Base-by-base conservation (phyloP, 2,329 filamentous ascomycete genomes). In the Fusarium sp. region DNA sequence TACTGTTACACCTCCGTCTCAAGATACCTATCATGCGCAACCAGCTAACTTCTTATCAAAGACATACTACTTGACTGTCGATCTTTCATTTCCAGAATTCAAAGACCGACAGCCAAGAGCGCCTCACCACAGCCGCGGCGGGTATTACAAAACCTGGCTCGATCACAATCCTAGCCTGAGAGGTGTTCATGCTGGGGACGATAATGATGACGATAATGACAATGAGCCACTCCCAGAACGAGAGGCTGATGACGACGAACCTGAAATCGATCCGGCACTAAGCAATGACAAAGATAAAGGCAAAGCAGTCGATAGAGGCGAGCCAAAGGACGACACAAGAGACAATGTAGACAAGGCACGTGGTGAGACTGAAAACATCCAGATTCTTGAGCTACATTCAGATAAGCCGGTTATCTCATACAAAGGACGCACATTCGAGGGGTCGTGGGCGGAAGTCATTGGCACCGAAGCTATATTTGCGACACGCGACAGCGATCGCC, bases 301-400 rank as follows among this genome's bases (percentile, higher is more conserved):
- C 18, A 75, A 71, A 30, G 65, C 58, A 10, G 64, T 62, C 39
- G 69, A 74, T 30, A 42, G 68, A 38, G 55, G 36, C 12, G 67
- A 71, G 8, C 42, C 30, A 42, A 63, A 31, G 20, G 59, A 76
- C 12, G 63, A 70, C 6, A 45, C 44, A 42, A 69, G 58, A 36
- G 65, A 75, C 16, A 66, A 67, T 14, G 65, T 65, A 20, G 64
- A 77, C 39, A 75, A 77, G 44, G 26, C 48, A 15, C 54, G 72
- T 30, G 58, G 70, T 22, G 58, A 61, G 22, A 53, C 61, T 18
- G 68, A 75, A 26, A 82, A 88, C 42, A 88, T 97, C 11, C 94
- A 97, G 78, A 91, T 98, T 56, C 85, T 96, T n/a, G 94, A 94
- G 33, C 86, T 98, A 7, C 92, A 97, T 81, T 91, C 91, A 3